Percentiles rank a stretch among this genome's conserved stretches.
These are phyloP conservation scores for Xylariaceae sp. DNA, from an alignment of 2,329 filamentous ascomycete genomes.

Conservation along the genomic window DNA sequence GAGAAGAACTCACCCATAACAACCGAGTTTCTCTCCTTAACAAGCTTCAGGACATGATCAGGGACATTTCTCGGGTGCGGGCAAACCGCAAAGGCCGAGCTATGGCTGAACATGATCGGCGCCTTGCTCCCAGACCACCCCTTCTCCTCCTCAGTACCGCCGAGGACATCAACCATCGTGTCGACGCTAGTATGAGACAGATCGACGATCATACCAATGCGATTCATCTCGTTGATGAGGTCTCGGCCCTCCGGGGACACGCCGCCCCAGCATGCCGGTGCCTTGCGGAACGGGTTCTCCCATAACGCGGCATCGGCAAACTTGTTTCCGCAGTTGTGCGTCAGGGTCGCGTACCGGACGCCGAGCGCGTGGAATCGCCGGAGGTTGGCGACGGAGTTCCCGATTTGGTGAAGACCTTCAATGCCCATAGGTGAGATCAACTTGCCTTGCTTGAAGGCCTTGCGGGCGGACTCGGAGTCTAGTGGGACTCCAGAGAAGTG, in stretches of 20 bases:
- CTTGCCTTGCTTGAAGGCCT: slow-evolving; percentile 56
- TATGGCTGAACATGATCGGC: slow-evolving; percentile 86
- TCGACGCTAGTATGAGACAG: slow-evolving; percentile 71
- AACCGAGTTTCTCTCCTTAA: slow-evolving; percentile 68
- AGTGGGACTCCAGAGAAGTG: slow-evolving; percentile 61
- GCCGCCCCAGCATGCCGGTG: slow-evolving; percentile 63
- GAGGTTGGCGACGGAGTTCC: slow-evolving; percentile 73
- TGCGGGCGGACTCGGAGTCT: slow-evolving; percentile 57
- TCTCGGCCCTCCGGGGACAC: slow-evolving; percentile 65
- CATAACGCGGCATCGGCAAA: slow-evolving; percentile 80
- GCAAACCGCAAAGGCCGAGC: slow-evolving; percentile 74
- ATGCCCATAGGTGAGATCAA: slow-evolving; percentile 77
- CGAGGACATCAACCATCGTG: slow-evolving; percentile 81
- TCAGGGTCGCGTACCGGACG: slow-evolving; percentile 83
- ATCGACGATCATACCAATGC: slow-evolving; percentile 91
- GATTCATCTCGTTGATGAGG: slow-evolving; percentile 85
- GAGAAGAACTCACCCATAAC: slow-evolving; percentile 59
- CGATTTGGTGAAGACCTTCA: slow-evolving; percentile 91
- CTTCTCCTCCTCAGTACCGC: slow-evolving; percentile 40
- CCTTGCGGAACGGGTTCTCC: slow-evolving; percentile 47
- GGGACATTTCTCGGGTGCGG: slow-evolving; percentile 89
- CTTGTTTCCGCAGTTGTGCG: slow-evolving; percentile 88
- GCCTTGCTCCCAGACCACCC: slow-evolving; percentile 70
- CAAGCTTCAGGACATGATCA: slow-evolving; percentile 73
- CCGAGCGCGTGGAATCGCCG: slow-evolving; percentile 73